Evolutionary conservation across 1,284 basidiomycete species (phyloP), one percentile per base, ranked within the genome.

Genomic region (Moesziomyces antarcticus): DNA sequence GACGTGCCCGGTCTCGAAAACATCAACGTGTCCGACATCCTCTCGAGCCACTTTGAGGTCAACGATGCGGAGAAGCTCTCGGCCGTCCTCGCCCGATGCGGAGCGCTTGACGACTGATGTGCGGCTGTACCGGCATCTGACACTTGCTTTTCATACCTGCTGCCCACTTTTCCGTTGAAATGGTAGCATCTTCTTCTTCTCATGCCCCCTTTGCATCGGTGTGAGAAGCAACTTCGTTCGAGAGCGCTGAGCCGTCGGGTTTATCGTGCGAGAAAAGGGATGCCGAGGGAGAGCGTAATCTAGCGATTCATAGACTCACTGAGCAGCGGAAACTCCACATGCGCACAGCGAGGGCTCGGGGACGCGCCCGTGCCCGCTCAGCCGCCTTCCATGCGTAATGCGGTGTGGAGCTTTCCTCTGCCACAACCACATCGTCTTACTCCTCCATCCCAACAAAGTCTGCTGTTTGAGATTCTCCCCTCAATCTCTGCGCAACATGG

Each of bases 11-110:
- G 77, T 11, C 46, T 82, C 21, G 76, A 77, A 45, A 78, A 78
- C 53, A 56, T 82, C 51, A 81, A 82, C 48, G 74, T 81, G 8
- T 70, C 65, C 5, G 79, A 80, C 50, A 50, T 82, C 41, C 58
- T 78, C 37, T 48, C 51, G 47, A 66, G 70, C 35, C 80, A 82
- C 62, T 74, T 80, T 35, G 70, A 79, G 43, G 60, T 82, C 20
- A 73, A 68, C 45, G 59, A 78, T 14, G 30, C 43, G 0, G 63
- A 52, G 7, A 69, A 68, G 44, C 59, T 79, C 13, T 20, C 45
- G 9, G 51, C 42, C 0, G 51, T 79, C 25, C 49, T 79, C 18
- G 40, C 25, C 24, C 53, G 76, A 18, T 78, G 75, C 45, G 62
- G 72, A 2, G 61, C 57, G 18, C 22, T 77, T 33, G 57, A 69